Evolutionary conservation across 352 stramenopile genomes (phyloP).

Genomic region (Discostella stelligera): DNA sequence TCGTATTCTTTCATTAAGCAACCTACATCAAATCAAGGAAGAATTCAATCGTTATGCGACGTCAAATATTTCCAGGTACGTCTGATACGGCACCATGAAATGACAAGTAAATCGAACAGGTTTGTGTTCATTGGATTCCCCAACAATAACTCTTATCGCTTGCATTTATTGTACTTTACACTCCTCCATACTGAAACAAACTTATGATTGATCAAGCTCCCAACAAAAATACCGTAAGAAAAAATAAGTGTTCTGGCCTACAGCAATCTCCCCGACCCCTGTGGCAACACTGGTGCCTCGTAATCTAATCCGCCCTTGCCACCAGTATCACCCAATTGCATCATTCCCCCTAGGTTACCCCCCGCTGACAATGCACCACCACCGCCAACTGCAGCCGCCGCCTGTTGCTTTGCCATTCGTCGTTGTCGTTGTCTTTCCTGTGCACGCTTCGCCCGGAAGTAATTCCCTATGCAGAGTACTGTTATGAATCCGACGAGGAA

Average conservation of each 20-base stretch:
- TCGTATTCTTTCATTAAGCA: no score
- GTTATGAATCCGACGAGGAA: constrained; percentile 82
- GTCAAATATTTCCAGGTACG: no score
- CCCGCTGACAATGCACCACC: constrained; percentile 8
- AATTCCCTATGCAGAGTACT: constrained; percentile 81
- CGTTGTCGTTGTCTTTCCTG: constrained; percentile 76
- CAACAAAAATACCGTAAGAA: no score
- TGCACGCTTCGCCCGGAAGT: constrained; percentile 77
- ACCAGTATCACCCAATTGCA: background rate
- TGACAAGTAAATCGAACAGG: no score
- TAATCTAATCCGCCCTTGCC: constrained; percentile 30
- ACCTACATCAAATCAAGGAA: no score
- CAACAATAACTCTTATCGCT: background rate
- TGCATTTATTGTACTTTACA: background rate
- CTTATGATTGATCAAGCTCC: no score
- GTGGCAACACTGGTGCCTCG: constrained; percentile 38
- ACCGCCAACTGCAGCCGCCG: constrained; percentile 15
- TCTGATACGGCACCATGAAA: no score
- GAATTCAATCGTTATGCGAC: no score
- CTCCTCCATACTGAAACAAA: background rate
- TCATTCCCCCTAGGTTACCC: constrained; percentile 4
- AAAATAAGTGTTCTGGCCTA: constrained; percentile 14
- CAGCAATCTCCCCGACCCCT: constrained; percentile 41
- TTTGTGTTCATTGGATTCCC: no score
- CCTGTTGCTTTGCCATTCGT: constrained; percentile 68